Conservation (phyloP, 2,329 filamentous ascomycete species). For the Verticillium albo-atrum region DNA sequence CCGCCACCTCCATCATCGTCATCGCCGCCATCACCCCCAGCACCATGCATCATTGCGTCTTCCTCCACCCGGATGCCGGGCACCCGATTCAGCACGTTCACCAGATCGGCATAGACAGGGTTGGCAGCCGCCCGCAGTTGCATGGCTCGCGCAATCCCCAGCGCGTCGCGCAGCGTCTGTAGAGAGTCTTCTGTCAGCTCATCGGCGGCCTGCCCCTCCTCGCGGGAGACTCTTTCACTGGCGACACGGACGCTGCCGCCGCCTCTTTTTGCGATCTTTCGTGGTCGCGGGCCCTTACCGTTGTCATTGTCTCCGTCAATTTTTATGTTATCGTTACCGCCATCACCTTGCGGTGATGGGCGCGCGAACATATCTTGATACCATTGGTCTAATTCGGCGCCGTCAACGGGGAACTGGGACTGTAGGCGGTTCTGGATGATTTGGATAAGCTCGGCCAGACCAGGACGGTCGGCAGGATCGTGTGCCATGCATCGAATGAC, state of each 20-base stretch:
- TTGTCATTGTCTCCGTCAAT: neutral
- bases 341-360: neutral
- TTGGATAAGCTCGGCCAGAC: conserved; percentile 14
- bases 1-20: neutral
- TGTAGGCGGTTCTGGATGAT: conserved; percentile 14
- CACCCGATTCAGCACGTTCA: neutral
- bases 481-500: conserved; percentile 20
- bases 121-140: neutral
- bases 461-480: conserved; percentile 19
- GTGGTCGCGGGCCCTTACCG: neutral
- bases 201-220: neutral
- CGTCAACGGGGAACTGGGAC: conserved; percentile 10
- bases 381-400: conserved; percentile 11
- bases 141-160: neutral
- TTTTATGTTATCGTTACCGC: too few species aligned
- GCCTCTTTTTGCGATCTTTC: neutral
- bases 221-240: neutral
- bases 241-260: too few species aligned
- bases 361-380: conserved; percentile 4
- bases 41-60: neutral
- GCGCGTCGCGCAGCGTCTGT: neutral
- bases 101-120: neutral
- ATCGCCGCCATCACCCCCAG: neutral
- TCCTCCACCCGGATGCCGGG: neutral
- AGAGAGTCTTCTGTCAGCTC: neutral